A percentile compares a stretch with the other conserved stretches of the same genome.
Evolutionary conservation across 768 basidiomycete genomes (phyloP).

Genomic region (Leccinum fibrillosum): DNA sequence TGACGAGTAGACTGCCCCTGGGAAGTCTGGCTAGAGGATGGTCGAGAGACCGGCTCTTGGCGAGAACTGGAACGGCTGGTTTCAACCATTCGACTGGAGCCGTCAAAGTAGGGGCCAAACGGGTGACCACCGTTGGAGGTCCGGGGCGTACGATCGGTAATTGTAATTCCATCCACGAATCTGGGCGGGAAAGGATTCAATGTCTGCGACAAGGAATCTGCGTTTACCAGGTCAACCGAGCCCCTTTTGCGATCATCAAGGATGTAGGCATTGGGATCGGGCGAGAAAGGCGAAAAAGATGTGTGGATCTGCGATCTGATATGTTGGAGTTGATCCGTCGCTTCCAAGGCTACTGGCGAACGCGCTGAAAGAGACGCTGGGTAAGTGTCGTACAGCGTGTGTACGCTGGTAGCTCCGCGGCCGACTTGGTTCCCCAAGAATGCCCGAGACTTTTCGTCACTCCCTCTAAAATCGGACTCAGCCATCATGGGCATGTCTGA

Average conservation of each 20-base stretch:
- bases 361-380: conserved; percentile 14
- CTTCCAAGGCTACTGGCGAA: conserved; percentile 13
- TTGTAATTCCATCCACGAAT: conserved; percentile 44
- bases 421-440: conserved; percentile 20
- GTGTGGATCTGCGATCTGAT: conserved; percentile 18
- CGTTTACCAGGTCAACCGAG: conserved; percentile 32
- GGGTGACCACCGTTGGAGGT: conserved; percentile 46
- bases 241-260: conserved; percentile 36
- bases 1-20: conserved; percentile 23
- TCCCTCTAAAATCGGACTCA: conserved; percentile 16
- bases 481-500: conserved; percentile 7
- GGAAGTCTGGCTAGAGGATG: conserved; percentile 45
- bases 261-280: conserved; percentile 57
- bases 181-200: conserved; percentile 51
- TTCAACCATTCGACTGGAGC: conserved; percentile 36
- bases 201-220: conserved; percentile 46
- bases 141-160: conserved; percentile 36
- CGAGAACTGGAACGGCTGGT: conserved; percentile 41
- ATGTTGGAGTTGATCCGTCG: conserved; percentile 17
- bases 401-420: conserved; percentile 11
- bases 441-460: conserved; percentile 25
- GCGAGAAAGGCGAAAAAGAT: conserved; percentile 75
- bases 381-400: conserved; percentile 22
- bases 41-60: conserved; percentile 51
- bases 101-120: conserved; percentile 43